Evolutionary conservation across 2,329 filamentous ascomycete species (phyloP), one percentile per base, ranked within the genome.

Genomic region (Diplodia mutila): DNA sequence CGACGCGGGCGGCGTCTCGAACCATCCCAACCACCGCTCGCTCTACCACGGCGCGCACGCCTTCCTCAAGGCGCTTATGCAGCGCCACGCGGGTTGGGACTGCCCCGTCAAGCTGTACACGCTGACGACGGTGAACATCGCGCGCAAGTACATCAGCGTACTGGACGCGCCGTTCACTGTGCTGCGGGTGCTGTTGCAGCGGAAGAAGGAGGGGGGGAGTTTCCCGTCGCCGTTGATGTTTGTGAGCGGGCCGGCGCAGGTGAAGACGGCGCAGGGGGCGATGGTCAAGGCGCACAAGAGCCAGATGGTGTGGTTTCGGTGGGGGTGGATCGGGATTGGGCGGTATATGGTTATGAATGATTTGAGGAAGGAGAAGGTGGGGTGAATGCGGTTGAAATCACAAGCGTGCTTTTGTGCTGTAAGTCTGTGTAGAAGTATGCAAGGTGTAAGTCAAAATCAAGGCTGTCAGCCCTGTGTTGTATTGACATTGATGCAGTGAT

Each of bases 301-400:
- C 79, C 95, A 99, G 85, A 99, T 99, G 95, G 88, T 92, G 46
- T 99, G 95, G 95, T 99, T 98, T 77, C 88, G 95, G 8, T 98
- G 93, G 87, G 92, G 93, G 2, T 99, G 94, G 93, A 97, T 99
- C 75, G 85, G 87, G 0, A 77, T 97, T 67, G 95, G 93, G 74
- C 85, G 95, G 69, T 99, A 98, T 80, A 98, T 99, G 95, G 86
- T 93, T 67, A 86, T 98, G 37, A 99, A 99, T 79, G 94, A 98
- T 77, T 77, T 99, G 79, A 86, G 84, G 75, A 83, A 84, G 74
- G 87, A 87, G 77, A 85, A 84, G 72, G 72, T 83, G 63, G 23
- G 65, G 18, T 74, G 65, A 67, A 7, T 46, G 9, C 7, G 42
- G 42, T 21, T 12, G 1, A 1, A 21, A 46, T 46, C 42, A 46